Evolutionary conservation across 352 stramenopile species (phyloP).

Genomic region (Lagenidium sp.): DNA sequence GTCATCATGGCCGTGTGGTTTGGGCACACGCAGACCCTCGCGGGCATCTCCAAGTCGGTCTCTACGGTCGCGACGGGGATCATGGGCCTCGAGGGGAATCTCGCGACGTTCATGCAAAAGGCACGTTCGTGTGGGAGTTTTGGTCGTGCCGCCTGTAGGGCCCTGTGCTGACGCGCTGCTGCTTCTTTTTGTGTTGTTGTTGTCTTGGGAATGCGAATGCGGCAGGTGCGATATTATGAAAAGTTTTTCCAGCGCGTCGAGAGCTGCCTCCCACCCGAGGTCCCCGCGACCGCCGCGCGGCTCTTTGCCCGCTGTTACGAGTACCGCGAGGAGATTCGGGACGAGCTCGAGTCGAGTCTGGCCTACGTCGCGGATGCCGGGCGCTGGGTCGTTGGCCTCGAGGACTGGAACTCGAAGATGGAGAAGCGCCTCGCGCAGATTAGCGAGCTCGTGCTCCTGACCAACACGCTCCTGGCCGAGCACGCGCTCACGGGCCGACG

Average conservation of each 20-base stretch:
- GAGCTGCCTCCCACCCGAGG: constrained; percentile 47
- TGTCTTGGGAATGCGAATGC: no score
- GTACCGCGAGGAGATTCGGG: constrained; percentile 74
- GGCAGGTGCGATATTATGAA: constrained; percentile 83
- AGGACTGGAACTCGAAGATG: constrained; percentile 86
- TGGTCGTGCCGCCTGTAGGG: not conserved
- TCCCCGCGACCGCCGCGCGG: constrained; percentile 36
- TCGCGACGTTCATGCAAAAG: constrained; percentile 85
- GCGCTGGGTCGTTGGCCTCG: constrained; percentile 75
- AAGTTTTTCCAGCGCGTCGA: constrained; percentile 71
- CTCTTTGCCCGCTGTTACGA: constrained; percentile 76
- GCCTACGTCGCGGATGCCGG: constrained; percentile 30
- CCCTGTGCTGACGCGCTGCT: not conserved
- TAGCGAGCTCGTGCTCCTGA: constrained; percentile 70
- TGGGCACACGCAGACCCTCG: constrained; percentile 75
- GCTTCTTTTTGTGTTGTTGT: not conserved
- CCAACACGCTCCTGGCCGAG: constrained; percentile 64
- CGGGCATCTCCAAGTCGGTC: constrained; percentile 82
- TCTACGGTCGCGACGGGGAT: constrained; percentile 55
- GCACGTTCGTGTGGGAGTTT: constrained; percentile 9
- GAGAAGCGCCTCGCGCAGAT: constrained; percentile 74
- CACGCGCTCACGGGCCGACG: constrained; percentile 55
- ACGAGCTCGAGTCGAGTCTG: constrained; percentile 51
- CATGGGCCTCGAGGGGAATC: constrained; percentile 59
- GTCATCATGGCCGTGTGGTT: constrained; percentile 62